These are phyloP conservation scores for Pseudogymnoascus sp. DNA, from an alignment of 2,329 filamentous ascomycete genomes.

Conservation along the genomic window DNA sequence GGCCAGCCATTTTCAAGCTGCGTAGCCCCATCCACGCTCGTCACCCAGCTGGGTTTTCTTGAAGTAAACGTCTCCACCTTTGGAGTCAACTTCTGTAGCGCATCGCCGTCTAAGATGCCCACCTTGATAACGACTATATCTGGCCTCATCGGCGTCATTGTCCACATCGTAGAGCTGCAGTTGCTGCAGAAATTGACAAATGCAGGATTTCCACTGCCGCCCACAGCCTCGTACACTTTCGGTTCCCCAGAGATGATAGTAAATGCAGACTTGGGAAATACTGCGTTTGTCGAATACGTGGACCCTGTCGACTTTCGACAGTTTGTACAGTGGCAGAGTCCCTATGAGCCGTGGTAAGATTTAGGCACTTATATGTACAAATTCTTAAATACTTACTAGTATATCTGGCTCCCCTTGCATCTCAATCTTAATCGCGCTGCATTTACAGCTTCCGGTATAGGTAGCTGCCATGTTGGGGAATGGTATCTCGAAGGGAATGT, in stretches of 20 bases:
- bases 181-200: background rate
- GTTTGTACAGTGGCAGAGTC: conserved; percentile 3
- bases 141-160: background rate
- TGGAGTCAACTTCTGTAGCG: background rate
- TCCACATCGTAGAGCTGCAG: background rate
- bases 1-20: background rate
- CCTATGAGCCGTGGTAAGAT: background rate
- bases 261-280: background rate
- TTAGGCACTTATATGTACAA: background rate
- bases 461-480: background rate
- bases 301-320: conserved; percentile 4
- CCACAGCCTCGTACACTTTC: background rate
- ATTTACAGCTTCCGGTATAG: conserved; percentile 1
- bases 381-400: background rate
- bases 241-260: background rate
- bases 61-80: background rate
- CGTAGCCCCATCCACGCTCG: background rate
- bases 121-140: background rate
- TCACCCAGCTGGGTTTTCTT: background rate
- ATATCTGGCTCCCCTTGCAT: background rate
- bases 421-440: background rate
- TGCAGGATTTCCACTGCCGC: background rate
- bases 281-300: background rate
- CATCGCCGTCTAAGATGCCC: background rate
- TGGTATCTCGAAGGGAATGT: background rate